These are phyloP conservation scores for Fabrea salina DNA, from an alignment of 169 alveolate species.

Conservation along the genomic window DNA sequence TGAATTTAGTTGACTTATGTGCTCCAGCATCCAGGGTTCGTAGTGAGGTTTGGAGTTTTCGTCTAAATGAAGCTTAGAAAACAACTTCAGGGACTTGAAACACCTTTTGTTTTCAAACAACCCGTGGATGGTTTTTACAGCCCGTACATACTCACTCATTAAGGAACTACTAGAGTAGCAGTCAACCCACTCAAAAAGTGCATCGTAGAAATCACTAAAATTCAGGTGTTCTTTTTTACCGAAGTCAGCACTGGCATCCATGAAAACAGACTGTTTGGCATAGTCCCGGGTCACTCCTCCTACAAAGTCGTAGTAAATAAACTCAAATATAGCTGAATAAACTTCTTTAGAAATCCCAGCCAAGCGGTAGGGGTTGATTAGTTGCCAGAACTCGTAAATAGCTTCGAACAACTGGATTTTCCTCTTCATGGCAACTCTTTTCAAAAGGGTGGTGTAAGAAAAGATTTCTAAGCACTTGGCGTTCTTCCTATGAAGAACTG, in stretches of 20 bases:
- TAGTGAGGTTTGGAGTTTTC: neutral
- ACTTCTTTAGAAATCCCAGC: neutral
- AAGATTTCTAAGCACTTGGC: neutral
- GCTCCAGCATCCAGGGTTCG: neutral
- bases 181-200: neutral
- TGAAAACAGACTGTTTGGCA: neutral
- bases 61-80: neutral
- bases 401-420: neutral
- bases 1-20: too few relatives aligned
- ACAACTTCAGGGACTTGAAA: neutral
- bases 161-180: neutral
- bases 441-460: neutral
- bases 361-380: neutral
- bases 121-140: neutral
- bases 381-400: neutral
- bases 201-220: neutral
- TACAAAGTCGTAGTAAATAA: neutral
- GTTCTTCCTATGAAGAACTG: neutral
- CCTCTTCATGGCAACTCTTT: neutral
- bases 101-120: neutral
- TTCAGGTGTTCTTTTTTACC: neutral
- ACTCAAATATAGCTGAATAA: neutral
- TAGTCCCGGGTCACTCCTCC: neutral
- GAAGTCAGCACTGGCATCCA: neutral
- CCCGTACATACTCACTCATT: neutral